Base-by-base conservation (phyloP, 164 flowering plant species). In the Vitis rotundifolia region DNA sequence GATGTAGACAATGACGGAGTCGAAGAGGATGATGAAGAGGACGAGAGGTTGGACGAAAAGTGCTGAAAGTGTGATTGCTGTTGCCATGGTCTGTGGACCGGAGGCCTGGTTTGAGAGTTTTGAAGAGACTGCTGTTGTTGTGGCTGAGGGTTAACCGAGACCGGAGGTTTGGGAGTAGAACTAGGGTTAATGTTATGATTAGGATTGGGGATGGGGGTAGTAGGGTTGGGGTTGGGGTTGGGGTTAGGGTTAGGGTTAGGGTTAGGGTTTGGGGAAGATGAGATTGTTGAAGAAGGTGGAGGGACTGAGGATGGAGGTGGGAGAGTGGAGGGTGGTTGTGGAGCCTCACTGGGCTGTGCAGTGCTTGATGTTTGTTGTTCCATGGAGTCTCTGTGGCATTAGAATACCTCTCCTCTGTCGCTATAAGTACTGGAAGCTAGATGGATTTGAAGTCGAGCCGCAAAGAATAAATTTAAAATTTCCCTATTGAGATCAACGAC, bases 51-150 rank as follows among this genome's bases (percentile, higher is more conserved):
- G 47, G 79, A 75, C 9, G 78, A 62, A 64, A 72, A 79, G 48
- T 76, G 78, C 14, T 65, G 49, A 37, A 70, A 67, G 76, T 61
- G 61, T 16, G 65, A 71, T 50, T 68, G 82, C 31, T 76, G 87
- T n/a, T 71, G 85, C 77, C 81, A 78, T 18, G 84, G 67, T 31
- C 86, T 66, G 51, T 71, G 67, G 49, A 78, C 52, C 29, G 79
- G 78, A 15, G 84, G 80, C 68, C 78, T 71, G 49, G 71, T 12
- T 29, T 72, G 78, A 18, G 69, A 18, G 6, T 19, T 67, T 19
- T 66, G 75, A 47, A 57, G n/a, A 37, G 55, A 5, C 16, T 48
- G 54, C 31, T 29, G 66, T 22, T 51, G 56, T 28, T 26, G 77
- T 28, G 69, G 48, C 10, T 52, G 70, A 12, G 53, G 71, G 7